Conservation (phyloP, 345 rosid species). For the Eucalyptus polyanthemos region DNA sequence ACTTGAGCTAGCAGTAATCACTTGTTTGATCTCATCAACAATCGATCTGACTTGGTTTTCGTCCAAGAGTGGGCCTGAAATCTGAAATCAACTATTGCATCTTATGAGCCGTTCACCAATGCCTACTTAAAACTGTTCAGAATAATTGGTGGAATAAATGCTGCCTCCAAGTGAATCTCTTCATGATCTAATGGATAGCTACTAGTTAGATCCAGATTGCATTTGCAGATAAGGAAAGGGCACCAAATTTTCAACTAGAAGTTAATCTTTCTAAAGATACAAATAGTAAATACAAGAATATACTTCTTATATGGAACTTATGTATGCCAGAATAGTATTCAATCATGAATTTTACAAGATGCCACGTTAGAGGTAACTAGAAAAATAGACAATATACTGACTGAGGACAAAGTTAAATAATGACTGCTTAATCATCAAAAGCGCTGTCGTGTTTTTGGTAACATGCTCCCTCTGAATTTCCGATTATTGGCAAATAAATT, state of each 20-base stretch:
- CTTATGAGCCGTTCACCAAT: neutral
- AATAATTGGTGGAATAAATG: neutral
- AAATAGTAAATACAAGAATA: neutral
- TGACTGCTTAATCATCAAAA: neutral
- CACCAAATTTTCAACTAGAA: neutral
- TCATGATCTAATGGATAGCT: neutral
- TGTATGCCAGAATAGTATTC: neutral
- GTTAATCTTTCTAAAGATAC: neutral
- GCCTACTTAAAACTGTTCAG: neutral
- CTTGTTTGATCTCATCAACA: constrained; percentile 88
- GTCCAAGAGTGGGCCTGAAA: constrained; percentile 69
- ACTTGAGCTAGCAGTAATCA: constrained; percentile 93
- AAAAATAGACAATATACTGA: neutral
- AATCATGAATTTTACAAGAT: neutral
- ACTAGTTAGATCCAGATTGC: neutral
- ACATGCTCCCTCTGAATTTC: neutral
- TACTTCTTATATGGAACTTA: neutral
- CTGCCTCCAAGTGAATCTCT: neutral
- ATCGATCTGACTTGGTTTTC: constrained; percentile 84
- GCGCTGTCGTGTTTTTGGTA: neutral
- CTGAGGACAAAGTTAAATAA: neutral
- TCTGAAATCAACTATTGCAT: constrained; percentile 29
- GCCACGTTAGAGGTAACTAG: neutral
- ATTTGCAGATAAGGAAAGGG: neutral
- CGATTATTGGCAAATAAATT: neutral